Base-by-base conservation (phyloP, 2,329 filamentous ascomycete species). In the Aspergillus oerlinghausenensis region DNA sequence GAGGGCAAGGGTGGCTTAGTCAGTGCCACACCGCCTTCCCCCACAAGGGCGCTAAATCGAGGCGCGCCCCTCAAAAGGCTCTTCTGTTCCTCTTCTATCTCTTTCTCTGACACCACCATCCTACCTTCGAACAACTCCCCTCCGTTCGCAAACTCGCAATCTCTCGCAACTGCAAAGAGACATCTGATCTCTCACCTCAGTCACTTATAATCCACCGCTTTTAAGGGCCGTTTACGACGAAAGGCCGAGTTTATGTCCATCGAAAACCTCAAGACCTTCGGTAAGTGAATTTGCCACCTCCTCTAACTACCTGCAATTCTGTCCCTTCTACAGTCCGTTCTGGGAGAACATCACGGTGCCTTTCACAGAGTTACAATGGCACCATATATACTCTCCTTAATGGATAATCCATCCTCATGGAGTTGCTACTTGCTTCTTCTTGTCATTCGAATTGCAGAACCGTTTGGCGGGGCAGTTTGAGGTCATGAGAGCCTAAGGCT, bases 231-330 rank as follows among this genome's bases (percentile, higher is more conserved):
- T 76, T 75, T 73, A 71, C 82, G 81, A 79, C 74, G 73, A 84
- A 86, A 86, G 84, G 82, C 82, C 87, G 87, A 89, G 88, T 92
- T 91, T 92, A 94, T 94, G 90, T 94, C 90, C 87, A 94, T 94
- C 89, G 89, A 94, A 92, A 95, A 95, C 86, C 89, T 95, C 82
- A 94, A 94, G 87, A 87, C 88, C 84, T 91, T 91, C 87, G 90
- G 90, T 94, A 81, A 75, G 89, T 83, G 55, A 42, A 50, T 59
- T 68, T 63, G 65, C 64, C 66, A 68, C 67, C 59, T 64, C 62
- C 67, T 68, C 51, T 58, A 38, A 38, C 32, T 17, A 17, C 32
- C 32, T 17, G 32, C 14, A 6, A 38, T 47, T 23, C 19, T 47
- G 10, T 59, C 58, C 49, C 45, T 28, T 53, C 49, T 23, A 54